Evolutionary conservation across 371 early-diverging fungal species (phyloP).

Genomic region (Polyrhizophydium stewartii): DNA sequence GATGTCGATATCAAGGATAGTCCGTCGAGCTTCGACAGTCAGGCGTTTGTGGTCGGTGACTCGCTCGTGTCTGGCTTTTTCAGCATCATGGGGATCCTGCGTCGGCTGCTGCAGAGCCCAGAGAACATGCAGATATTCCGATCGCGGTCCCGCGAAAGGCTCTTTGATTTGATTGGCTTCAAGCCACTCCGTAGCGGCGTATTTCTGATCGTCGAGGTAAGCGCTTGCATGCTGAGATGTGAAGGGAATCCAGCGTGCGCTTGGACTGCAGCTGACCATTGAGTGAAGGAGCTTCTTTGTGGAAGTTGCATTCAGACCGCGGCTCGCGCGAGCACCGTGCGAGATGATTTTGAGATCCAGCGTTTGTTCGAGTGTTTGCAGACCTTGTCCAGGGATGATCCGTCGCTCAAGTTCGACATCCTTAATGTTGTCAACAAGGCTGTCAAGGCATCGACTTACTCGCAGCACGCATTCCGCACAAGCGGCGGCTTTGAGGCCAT

Average conservation of each 20-base stretch:
- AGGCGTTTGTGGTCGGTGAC: background rate
- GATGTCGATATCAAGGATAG: background rate
- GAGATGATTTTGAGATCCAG: constrained; percentile 30
- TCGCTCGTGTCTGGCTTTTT: background rate
- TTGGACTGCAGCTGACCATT: no score
- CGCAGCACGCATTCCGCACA: constrained; percentile 56
- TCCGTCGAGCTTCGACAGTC: background rate
- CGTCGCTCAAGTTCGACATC: constrained; percentile 55
- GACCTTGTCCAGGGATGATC: constrained; percentile 48
- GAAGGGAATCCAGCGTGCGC: no score
- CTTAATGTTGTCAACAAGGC: constrained; percentile 50
- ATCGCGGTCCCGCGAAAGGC: background rate
- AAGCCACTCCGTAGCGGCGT: background rate
- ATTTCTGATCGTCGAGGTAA: background rate
- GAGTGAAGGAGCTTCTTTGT: background rate
- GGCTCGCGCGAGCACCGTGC: background rate
- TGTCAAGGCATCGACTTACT: constrained; percentile 35
- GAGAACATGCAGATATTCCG: background rate
- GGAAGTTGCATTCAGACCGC: background rate
- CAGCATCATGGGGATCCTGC: background rate
- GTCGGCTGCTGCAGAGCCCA: background rate
- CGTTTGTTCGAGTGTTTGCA: constrained; percentile 62
- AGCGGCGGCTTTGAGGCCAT: constrained; percentile 62
- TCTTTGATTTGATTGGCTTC: background rate
- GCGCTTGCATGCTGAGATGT: no score